Evolutionary conservation across 2,329 filamentous ascomycete genomes (phyloP).

Genomic region (Cladosporium colombiae): DNA sequence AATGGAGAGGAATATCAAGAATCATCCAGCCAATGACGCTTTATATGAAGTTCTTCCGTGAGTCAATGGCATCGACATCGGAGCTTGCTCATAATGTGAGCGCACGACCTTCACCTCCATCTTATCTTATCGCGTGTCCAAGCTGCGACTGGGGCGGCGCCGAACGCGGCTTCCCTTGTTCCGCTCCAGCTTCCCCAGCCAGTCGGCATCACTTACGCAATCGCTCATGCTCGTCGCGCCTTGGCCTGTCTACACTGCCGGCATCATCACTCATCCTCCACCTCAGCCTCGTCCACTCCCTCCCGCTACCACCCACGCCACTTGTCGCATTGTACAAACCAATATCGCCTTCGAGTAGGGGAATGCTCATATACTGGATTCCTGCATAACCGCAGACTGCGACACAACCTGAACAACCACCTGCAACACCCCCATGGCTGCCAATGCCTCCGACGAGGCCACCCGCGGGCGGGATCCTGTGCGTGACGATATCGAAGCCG

Average conservation of each 20-base stretch:
- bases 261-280: slow-evolving; percentile 11
- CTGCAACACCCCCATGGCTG: slow-evolving; percentile 6
- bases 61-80: not conserved
- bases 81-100: not conserved
- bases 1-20: not conserved
- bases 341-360: not conserved
- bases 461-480: slow-evolving; percentile 16
- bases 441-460: slow-evolving; percentile 19
- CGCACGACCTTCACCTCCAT: not conserved
- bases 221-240: not conserved
- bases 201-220: slow-evolving; percentile 4
- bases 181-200: not conserved
- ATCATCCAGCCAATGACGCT: not conserved
- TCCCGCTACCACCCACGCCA: not conserved
- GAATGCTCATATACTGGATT: not conserved
- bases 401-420: not conserved
- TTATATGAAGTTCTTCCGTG: not conserved
- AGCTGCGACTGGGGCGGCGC: not conserved
- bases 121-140: not conserved
- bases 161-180: not conserved
- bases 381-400: not conserved
- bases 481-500: slow-evolving; percentile 11
- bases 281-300: not conserved
- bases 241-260: not conserved
- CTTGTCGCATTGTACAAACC: not conserved